Percentiles rank a stretch among this genome's conserved stretches.
These are phyloP conservation scores for Trichoderma brevicompactum DNA, from an alignment of 2,329 filamentous ascomycete genomes.

Conservation along the genomic window DNA sequence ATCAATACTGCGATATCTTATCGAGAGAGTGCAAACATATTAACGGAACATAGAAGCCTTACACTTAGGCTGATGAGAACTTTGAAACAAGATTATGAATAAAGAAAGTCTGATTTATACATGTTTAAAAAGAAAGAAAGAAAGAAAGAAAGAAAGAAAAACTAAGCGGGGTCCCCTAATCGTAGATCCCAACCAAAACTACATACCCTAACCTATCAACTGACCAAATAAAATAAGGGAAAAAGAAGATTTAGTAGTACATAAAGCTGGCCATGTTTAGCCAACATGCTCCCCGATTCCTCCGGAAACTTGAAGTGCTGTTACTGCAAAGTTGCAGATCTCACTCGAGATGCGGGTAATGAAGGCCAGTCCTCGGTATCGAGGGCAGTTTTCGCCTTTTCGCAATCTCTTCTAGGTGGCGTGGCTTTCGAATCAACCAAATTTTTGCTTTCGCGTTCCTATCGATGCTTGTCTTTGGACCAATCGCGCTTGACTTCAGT, in stretches of 20 bases:
- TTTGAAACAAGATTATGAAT: background rate
- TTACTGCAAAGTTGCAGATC: constrained; percentile 31
- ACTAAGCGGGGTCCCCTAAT: too few species aligned
- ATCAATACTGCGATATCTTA: background rate
- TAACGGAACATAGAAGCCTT: too few species aligned
- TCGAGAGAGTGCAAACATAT: too few species aligned
- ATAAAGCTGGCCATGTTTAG: too few species aligned
- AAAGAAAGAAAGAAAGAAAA: background rate
- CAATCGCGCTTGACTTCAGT: background rate
- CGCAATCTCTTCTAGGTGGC: background rate
- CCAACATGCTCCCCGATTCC: background rate
- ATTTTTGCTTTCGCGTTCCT: background rate
- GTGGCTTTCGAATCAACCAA: background rate
- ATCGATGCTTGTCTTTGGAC: constrained; percentile 8
- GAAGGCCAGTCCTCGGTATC: constrained; percentile 37
- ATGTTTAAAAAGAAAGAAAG: background rate
- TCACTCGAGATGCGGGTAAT: constrained; percentile 36
- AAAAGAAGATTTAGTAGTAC: background rate
- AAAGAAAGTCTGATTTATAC: background rate
- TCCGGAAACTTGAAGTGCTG: background rate
- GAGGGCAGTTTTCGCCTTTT: constrained; percentile 7
- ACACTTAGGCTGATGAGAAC: background rate
- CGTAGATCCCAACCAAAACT: too few species aligned
- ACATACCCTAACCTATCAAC: background rate
- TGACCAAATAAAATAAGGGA: background rate